A percentile compares a stretch with the other conserved stretches of the same genome.
phyloP scores from a whole-genome alignment of 2,329 filamentous ascomycete genomes.

The Ophiobolus disseminans region DNA sequence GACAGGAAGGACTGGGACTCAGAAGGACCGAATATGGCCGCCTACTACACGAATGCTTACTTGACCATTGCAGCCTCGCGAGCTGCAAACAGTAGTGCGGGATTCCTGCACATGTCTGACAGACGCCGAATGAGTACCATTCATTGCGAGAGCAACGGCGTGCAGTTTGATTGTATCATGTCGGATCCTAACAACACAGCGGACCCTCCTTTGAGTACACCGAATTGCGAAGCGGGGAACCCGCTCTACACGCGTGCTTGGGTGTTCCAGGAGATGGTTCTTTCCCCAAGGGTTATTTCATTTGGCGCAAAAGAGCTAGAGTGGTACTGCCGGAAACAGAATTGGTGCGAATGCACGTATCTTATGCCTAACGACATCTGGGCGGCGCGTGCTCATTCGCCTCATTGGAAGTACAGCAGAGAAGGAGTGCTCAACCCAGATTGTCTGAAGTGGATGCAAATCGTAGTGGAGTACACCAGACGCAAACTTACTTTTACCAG shows the following conservation, averaged over 20 bases:
- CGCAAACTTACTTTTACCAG: background rate
- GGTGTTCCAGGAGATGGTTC: background rate
- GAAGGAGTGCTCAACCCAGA: background rate
- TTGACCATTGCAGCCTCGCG: conserved; percentile 8
- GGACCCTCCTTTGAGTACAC: too few relatives aligned
- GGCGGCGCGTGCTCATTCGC: too few relatives aligned
- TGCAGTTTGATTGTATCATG: background rate
- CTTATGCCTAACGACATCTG: background rate
- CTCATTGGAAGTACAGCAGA: too few relatives aligned
- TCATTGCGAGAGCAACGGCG: background rate
- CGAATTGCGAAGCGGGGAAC: too few relatives aligned
- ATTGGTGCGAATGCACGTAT: background rate
- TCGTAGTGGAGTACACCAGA: background rate
- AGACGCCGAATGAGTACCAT: background rate
- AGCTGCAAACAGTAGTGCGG: conserved; percentile 2
- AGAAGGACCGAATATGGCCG: conserved; percentile 7
- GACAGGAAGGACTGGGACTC: conserved; percentile 6
- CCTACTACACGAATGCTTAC: conserved; percentile 3
- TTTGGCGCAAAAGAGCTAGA: background rate
- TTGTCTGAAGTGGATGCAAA: background rate
- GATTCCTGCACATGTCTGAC: background rate
- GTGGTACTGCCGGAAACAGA: background rate
- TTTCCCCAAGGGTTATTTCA: background rate
- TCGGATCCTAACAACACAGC: background rate
- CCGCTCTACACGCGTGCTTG: background rate